Evolutionary conservation across 2,329 filamentous ascomycete genomes (phyloP).

Genomic region (Arthrobotrys megalospora): DNA sequence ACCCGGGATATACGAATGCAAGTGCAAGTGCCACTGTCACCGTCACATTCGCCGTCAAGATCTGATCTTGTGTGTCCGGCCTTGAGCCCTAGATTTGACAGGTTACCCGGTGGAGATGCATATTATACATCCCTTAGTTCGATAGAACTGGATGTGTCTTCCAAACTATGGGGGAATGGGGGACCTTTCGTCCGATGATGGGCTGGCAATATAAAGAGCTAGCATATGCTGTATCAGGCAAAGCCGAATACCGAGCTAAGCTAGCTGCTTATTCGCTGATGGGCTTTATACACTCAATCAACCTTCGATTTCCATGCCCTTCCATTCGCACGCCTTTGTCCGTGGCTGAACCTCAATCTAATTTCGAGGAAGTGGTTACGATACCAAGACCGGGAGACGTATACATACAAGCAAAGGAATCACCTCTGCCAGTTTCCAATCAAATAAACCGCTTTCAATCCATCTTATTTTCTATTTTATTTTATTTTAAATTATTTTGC

Average conservation of each 20-base stretch:
- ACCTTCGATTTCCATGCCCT: slow-evolving; percentile 37
- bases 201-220: slow-evolving; percentile 5
- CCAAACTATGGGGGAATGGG: not conserved
- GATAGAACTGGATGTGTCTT: not conserved
- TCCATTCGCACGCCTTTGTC: slow-evolving; percentile 29
- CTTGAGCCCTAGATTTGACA: slow-evolving; percentile 4
- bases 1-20: not conserved
- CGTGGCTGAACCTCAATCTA: slow-evolving; percentile 17
- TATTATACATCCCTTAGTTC: not conserved
- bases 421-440: not conserved
- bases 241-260: slow-evolving; percentile 14
- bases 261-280: slow-evolving; percentile 40
- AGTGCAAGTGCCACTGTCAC: not conserved
- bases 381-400: not conserved
- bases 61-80: slow-evolving; percentile 18
- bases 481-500: slow-evolving; percentile 5
- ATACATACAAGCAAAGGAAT: not conserved
- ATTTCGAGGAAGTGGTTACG: slow-evolving; percentile 2
- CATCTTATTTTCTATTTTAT: not conserved
- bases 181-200: slow-evolving; percentile 33
- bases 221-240: slow-evolving; percentile 19
- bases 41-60: not conserved
- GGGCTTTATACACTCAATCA: slow-evolving; percentile 3
- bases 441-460: not conserved
- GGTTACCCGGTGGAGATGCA: slow-evolving; percentile 8